Conservation (phyloP, 805 yeast genomes). For the Wickerhamiella kurtzmanii region DNA sequence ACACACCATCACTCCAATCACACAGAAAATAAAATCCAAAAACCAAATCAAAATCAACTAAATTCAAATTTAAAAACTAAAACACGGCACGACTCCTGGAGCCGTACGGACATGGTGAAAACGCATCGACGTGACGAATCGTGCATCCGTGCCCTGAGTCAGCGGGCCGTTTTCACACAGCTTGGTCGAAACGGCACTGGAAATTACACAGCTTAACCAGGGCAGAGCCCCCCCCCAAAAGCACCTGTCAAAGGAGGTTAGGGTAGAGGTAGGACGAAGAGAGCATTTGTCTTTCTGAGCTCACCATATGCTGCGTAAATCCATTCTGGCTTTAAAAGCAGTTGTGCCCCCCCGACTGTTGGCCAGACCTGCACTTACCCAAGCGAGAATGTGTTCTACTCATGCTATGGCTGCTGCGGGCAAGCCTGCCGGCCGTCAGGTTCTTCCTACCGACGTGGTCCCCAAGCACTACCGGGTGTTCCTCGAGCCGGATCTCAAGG, state of each 20-base stretch:
- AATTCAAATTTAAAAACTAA: not conserved
- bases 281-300: not conserved
- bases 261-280: not conserved
- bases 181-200: too few relatives aligned
- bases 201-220: too few relatives aligned
- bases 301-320: not conserved
- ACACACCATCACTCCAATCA: too few relatives aligned
- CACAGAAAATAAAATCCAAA: too few relatives aligned
- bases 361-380: not conserved
- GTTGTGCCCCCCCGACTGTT: not conserved
- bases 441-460: conserved; percentile 49
- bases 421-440: conserved; percentile 24
- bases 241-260: not conserved
- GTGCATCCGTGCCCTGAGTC: not conserved
- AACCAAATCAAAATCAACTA: not conserved
- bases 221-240: not conserved
- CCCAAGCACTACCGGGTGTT: conserved; percentile 66
- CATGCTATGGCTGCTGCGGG: conserved; percentile 11
- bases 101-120: not conserved
- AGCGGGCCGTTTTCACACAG: not conserved
- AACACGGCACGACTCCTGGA: too few relatives aligned
- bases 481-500: conserved; percentile 43
- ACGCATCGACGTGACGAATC: not conserved
- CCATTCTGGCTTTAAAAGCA: not conserved
- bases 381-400: conserved; percentile 15